Conservation (phyloP, 2,329 filamentous ascomycete genomes). For the Fusarium austroafricanum region DNA sequence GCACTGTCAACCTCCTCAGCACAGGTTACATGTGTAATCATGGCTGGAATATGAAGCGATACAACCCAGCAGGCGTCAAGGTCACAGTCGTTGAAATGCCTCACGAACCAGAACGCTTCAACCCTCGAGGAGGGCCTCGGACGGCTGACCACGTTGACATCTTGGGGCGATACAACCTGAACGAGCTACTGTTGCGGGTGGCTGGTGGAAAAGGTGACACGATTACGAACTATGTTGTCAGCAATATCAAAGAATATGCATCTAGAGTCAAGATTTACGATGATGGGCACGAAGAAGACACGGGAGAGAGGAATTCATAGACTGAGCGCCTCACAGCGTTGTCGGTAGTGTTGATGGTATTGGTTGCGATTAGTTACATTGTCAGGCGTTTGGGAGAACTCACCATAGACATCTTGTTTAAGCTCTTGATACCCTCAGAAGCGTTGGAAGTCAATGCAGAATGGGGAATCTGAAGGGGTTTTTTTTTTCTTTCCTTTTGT, state of each 20-base stretch:
- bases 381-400: slow-evolving; percentile 43
- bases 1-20: slow-evolving; percentile 92
- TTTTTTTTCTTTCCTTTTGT: not conserved
- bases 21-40: slow-evolving; percentile 97
- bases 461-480: slow-evolving; percentile 9
- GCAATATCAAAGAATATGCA: slow-evolving; percentile 84
- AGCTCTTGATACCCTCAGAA: slow-evolving; percentile 37
- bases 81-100: slow-evolving; percentile 95
- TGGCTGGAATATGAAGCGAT: slow-evolving; percentile 93
- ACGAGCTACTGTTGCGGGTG: slow-evolving; percentile 88
- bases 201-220: slow-evolving; percentile 85
- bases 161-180: slow-evolving; percentile 85
- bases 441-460: slow-evolving; percentile 26
- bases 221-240: slow-evolving; percentile 82
- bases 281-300: slow-evolving; percentile 65
- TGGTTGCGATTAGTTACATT: slow-evolving; percentile 18
- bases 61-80: slow-evolving; percentile 86
- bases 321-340: slow-evolving; percentile 16
- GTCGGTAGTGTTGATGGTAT: slow-evolving; percentile 7
- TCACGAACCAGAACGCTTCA: slow-evolving; percentile 94
- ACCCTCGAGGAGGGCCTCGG: slow-evolving; percentile 77
- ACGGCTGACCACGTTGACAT: slow-evolving; percentile 97
- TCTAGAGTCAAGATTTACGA: slow-evolving; percentile 86
- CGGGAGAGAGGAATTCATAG: slow-evolving; percentile 50
- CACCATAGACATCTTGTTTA: slow-evolving; percentile 30